phyloP scores from a whole-genome alignment of 257 asterid species.

The Craterostigma plantagineum region DNA sequence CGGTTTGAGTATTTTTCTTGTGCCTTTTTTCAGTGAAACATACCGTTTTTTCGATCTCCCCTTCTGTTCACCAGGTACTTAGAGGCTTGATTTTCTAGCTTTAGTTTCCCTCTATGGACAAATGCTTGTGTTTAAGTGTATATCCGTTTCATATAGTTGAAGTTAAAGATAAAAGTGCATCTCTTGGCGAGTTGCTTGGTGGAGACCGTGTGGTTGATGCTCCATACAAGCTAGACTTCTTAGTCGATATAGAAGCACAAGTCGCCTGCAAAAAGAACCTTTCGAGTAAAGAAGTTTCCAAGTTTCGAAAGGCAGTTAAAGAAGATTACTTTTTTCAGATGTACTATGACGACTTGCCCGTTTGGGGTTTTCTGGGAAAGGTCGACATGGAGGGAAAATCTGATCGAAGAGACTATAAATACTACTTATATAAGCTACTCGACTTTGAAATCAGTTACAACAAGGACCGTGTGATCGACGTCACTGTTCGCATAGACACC shows the following conservation, averaged over 20 bases:
- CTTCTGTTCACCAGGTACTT: conserved; percentile 50
- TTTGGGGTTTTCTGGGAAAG: conserved; percentile 70
- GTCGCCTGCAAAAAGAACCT: conserved; percentile 32
- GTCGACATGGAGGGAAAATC: conserved; percentile 46
- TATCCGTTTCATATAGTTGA: conserved; percentile 21
- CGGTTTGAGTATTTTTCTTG: neutral
- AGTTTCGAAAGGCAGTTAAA: conserved; percentile 41
- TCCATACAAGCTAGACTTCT: conserved; percentile 56
- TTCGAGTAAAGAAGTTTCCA: conserved; percentile 34
- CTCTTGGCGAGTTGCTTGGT: conserved; percentile 50
- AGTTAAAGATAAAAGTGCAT: conserved; percentile 60
- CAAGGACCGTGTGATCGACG: conserved; percentile 57
- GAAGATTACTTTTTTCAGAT: conserved; percentile 70
- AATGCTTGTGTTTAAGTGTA: neutral
- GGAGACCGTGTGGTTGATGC: conserved; percentile 61
- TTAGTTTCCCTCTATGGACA: neutral
- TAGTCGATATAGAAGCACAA: conserved; percentile 36
- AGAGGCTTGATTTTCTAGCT: neutral
- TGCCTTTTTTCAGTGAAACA: conserved; percentile 33
- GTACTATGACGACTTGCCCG: conserved; percentile 70
- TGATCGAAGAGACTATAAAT: conserved; percentile 46
- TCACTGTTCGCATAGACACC: conserved; percentile 49
- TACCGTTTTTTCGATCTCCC: conserved; percentile 67
- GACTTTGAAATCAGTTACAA: conserved; percentile 46
- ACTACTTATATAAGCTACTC: conserved; percentile 45